Percentiles rank a stretch among this genome's conserved stretches.
phyloP scores from a whole-genome alignment of 192 early-diverging fungal species.

The Geranomyces variabilis region DNA sequence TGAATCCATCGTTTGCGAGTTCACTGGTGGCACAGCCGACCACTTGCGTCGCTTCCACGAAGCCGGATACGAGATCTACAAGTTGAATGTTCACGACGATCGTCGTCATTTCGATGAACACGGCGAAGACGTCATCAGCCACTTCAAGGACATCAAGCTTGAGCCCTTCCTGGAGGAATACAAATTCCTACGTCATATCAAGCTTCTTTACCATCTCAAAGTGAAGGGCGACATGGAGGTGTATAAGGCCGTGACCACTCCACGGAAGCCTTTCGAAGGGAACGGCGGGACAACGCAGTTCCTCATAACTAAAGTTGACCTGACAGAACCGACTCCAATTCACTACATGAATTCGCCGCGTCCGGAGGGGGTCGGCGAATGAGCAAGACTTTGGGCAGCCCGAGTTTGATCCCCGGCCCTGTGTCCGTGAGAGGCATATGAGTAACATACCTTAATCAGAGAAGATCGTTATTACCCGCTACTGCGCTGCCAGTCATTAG shows the following conservation, averaged over 20 bases:
- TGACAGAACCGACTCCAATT: not conserved
- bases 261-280: too few species aligned
- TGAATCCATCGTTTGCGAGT: not conserved
- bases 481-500: too few species aligned
- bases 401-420: too few species aligned
- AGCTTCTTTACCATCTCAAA: not conserved
- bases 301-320: constrained; percentile 3
- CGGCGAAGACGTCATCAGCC: not conserved
- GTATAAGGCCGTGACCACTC: not conserved
- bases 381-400: too few species aligned
- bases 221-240: constrained; percentile 5
- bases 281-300: not conserved
- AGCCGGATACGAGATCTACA: not conserved
- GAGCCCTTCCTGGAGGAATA: constrained; percentile 2
- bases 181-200: constrained; percentile 1
- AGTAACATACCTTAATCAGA: too few species aligned
- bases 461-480: too few species aligned
- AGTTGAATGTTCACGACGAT: constrained; percentile 8
- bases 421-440: too few species aligned
- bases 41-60: constrained; percentile 2
- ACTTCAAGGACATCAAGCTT: constrained; percentile 8
- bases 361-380: too few species aligned
- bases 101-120: not conserved
- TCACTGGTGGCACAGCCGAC: not conserved
- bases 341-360: too few species aligned